Conservation (phyloP, 2,329 filamentous ascomycete species). For the Neofusicoccum sp. region DNA sequence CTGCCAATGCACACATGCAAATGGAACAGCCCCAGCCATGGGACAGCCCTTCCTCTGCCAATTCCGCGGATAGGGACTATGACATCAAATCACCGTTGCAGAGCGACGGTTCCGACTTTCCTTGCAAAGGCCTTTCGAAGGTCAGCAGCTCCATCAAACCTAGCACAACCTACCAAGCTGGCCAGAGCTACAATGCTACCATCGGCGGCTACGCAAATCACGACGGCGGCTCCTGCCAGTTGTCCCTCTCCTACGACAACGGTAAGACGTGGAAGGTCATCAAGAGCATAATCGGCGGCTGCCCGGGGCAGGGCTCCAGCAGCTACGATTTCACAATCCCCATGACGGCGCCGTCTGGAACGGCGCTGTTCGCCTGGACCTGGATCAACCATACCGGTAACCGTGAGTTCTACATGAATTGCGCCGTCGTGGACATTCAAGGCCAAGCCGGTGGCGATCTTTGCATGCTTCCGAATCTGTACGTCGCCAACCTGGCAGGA, state of each 20-base stretch:
- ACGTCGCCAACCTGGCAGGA: slow-evolving; percentile 46
- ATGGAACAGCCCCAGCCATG: slow-evolving; percentile 59
- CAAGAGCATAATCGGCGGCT: slow-evolving; percentile 63
- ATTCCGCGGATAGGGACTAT: slow-evolving; percentile 61
- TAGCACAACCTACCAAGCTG: slow-evolving; percentile 64
- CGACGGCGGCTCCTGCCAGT: slow-evolving; percentile 74
- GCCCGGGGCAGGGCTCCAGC: slow-evolving; percentile 46
- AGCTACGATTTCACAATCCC: slow-evolving; percentile 70
- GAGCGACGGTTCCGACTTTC: slow-evolving; percentile 65
- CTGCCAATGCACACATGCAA: slow-evolving; percentile 54
- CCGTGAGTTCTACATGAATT: slow-evolving; percentile 88
- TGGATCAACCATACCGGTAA: slow-evolving; percentile 74
- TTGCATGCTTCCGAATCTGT: slow-evolving; percentile 44
- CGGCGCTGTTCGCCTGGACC: slow-evolving; percentile 73
- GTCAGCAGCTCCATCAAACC: slow-evolving; percentile 46
- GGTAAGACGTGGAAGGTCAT: slow-evolving; percentile 71
- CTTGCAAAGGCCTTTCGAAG: slow-evolving; percentile 69
- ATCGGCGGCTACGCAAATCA: slow-evolving; percentile 64
- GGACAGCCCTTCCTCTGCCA: slow-evolving; percentile 52
- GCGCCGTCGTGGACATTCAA: slow-evolving; percentile 68
- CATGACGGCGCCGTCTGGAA: slow-evolving; percentile 59
- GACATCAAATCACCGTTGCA: slow-evolving; percentile 70
- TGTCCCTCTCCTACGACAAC: slow-evolving; percentile 72
- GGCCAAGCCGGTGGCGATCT: slow-evolving; percentile 29
- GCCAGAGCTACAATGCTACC: slow-evolving; percentile 64